Evolutionary conservation across 805 yeast species (phyloP), one percentile per base, ranked within the genome.

Genomic region (Barnettozyma wickerhamii): DNA sequence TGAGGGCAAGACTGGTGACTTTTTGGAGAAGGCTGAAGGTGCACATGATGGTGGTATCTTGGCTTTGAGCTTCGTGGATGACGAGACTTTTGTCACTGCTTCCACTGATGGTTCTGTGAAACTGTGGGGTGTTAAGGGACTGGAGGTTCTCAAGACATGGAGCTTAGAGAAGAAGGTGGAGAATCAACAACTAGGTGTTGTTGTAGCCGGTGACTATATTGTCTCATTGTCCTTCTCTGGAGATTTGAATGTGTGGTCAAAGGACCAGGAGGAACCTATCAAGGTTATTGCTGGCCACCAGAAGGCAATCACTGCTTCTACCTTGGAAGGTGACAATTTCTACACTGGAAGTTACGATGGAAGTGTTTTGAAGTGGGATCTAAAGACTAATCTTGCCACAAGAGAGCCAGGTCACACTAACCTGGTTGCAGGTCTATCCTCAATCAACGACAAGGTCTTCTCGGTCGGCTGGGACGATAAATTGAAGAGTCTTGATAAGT

Each of bases 381-480:
- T 67, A 7, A 44, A 52, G 3, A 41, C 55, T 1, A 65, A 69
- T 14, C 59, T 66, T 7, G 72, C 73, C 1, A 51, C 65, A 10
- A 51, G 71, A 10, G 51, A 55, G 12, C 57, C 61, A 2, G 63
- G 65, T 3, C 97, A 90, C 60, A 56, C 74, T 1, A 88, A 89
- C 49, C 73, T 82, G 47, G 73, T 91, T 33, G 78, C 76, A 26
- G 79, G 81, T 3, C 54, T 78, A 18, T 72, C 50, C 19, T 49
- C 48, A 5, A 53, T 56, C 10, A 60, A 57, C 1, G 53, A 60
- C 1, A 39, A 63, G 6, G 53, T 77, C 15, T 62, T 69, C 38
- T 70, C 88, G n/a, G 68, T 78, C 17, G 95, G 90, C 4, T 93
- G 98, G 98, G 99, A 91, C 62, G 95, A 87, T 56, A 76, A 76